Conservation (phyloP, 2,329 filamentous ascomycete genomes). For the Sporothrix globosa region DNA sequence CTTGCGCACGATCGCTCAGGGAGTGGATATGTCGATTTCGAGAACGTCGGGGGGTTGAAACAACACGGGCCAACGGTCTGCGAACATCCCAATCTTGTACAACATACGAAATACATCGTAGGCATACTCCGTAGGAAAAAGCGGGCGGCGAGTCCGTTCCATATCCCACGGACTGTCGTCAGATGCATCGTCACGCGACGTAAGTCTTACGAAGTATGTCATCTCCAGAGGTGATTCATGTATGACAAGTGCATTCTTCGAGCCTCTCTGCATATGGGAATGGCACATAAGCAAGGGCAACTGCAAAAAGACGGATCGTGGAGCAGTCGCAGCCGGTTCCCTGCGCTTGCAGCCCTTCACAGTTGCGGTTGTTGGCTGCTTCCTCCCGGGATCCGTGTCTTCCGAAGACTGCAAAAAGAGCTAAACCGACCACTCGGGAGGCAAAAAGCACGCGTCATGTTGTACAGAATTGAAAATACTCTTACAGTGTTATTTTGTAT, state of each 20-base stretch:
- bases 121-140: no score
- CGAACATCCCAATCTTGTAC: neutral
- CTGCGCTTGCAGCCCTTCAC: neutral
- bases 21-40: neutral
- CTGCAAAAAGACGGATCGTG: neutral
- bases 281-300: neutral
- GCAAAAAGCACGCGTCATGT: neutral
- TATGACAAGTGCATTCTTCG: neutral
- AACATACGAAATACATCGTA: neutral
- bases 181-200: no score
- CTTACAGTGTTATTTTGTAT: neutral
- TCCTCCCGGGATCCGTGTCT: neutral
- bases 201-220: no score
- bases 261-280: neutral
- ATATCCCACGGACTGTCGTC: neutral
- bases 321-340: neutral
- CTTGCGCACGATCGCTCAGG: neutral
- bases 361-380: neutral
- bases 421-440: neutral
- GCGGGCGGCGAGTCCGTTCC: neutral
- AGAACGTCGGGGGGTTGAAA: neutral
- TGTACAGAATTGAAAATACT: neutral
- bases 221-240: neutral
- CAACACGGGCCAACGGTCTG: neutral
- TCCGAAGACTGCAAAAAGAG: neutral